Evolutionary conservation across 768 basidiomycete species (phyloP).

Genomic region (Naganishia antarctica): DNA sequence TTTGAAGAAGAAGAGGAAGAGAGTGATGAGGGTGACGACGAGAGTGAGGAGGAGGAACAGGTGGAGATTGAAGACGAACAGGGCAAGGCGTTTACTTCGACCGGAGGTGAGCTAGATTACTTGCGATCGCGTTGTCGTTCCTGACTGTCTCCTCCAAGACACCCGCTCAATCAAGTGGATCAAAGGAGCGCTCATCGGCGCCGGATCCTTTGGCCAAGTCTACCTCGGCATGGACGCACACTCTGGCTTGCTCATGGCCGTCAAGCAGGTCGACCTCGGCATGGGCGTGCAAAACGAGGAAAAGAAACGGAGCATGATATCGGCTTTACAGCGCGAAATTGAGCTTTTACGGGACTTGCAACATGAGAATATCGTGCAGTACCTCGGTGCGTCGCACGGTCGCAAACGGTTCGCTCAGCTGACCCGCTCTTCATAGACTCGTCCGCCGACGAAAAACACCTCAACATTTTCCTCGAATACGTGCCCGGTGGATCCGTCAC

Average conservation of each 20-base stretch:
- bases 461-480: slow-evolving; percentile 96
- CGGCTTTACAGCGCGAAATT: slow-evolving; percentile 86
- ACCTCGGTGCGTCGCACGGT: slow-evolving; percentile 65
- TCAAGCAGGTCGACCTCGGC: slow-evolving; percentile 92
- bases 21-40: slow-evolving; percentile 32
- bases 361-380: slow-evolving; percentile 95
- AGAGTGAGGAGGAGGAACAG: slow-evolving; percentile 47
- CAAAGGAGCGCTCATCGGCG: slow-evolving; percentile 90
- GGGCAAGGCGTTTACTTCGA: slow-evolving; percentile 56
- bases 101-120: slow-evolving; percentile 52
- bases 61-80: slow-evolving; percentile 48
- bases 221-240: slow-evolving; percentile 93
- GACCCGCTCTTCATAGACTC: slow-evolving; percentile 61
- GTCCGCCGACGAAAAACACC: slow-evolving; percentile 77
- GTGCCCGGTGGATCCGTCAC: slow-evolving; percentile 93
- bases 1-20: slow-evolving; percentile 37
- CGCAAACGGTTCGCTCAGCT: background rate
- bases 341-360: slow-evolving; percentile 94
- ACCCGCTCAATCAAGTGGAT: slow-evolving; percentile 82
- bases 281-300: slow-evolving; percentile 72
- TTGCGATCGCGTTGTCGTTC: too few relatives aligned
- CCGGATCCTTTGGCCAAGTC: slow-evolving; percentile 90
- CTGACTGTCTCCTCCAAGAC: too few relatives aligned
- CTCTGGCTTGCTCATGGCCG: slow-evolving; percentile 86
- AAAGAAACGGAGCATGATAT: slow-evolving; percentile 87